Evolutionary conservation across 2,329 filamentous ascomycete species (phyloP).

Genomic region (Neurospora sp.): DNA sequence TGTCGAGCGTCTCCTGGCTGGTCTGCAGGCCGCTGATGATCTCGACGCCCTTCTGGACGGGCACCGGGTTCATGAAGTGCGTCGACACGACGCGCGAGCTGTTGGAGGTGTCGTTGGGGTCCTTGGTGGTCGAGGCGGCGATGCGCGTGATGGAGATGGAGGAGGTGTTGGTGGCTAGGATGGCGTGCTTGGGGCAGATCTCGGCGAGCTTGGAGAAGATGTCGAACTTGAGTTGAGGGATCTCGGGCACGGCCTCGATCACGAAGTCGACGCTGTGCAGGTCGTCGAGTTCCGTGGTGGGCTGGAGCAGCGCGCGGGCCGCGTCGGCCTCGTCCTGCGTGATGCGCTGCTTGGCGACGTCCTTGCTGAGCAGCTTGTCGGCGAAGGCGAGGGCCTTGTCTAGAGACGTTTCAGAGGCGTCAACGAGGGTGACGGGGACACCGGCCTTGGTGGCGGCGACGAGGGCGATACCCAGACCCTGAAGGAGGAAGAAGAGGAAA

Average conservation of each 20-base stretch:
- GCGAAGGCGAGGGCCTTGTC: slow-evolving; percentile 88
- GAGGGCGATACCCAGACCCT: slow-evolving; percentile 93
- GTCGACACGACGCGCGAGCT: slow-evolving; percentile 87
- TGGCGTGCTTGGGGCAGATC: slow-evolving; percentile 72
- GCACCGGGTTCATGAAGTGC: slow-evolving; percentile 99
- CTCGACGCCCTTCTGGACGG: slow-evolving; percentile 92
- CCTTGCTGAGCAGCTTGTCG: slow-evolving; percentile 91
- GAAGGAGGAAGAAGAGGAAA: slow-evolving; percentile 3
- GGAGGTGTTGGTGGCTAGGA: slow-evolving; percentile 96
- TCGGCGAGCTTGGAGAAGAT: slow-evolving; percentile 79
- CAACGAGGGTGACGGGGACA: slow-evolving; percentile 77
- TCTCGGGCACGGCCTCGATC: slow-evolving; percentile 94
- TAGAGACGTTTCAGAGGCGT: slow-evolving; percentile 72
- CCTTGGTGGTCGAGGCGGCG: slow-evolving; percentile 61
- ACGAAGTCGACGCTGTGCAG: slow-evolving; percentile 86
- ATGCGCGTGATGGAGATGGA: slow-evolving; percentile 97
- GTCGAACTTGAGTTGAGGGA: slow-evolving; percentile 72
- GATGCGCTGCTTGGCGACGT: slow-evolving; percentile 78
- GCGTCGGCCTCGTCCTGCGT: slow-evolving; percentile 71
- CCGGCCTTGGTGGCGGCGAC: slow-evolving; percentile 79
- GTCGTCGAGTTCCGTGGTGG: slow-evolving; percentile 64
- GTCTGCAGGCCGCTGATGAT: slow-evolving; percentile 95
- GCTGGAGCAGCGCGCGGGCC: slow-evolving; percentile 56
- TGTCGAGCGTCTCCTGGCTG: slow-evolving; percentile 68
- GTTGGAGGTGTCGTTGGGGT: slow-evolving; percentile 70